These are phyloP conservation scores for Pseudogymnoascus sp. DNA, from an alignment of 2,329 filamentous ascomycete species.

Conservation along the genomic window DNA sequence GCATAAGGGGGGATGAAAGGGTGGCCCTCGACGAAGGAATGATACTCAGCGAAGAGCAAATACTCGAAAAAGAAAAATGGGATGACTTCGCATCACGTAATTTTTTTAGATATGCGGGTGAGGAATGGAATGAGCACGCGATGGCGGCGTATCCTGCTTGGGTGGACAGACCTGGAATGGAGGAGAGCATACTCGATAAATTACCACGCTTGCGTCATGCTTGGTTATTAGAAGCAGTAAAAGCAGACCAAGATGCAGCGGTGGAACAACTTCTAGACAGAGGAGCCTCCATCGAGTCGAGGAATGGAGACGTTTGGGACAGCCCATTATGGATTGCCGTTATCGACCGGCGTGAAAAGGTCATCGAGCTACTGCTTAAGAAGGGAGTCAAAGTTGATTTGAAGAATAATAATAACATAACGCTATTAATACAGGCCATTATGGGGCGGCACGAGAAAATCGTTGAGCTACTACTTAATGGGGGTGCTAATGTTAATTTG, in stretches of 20 bases:
- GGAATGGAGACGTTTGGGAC: accelerated
- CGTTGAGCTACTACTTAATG: neutral
- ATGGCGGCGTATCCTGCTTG: neutral
- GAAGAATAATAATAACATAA: neutral
- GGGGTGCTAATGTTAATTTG: no score
- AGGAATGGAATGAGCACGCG: neutral
- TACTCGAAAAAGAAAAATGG: neutral
- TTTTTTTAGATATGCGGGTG: neutral
- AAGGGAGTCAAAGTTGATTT: neutral
- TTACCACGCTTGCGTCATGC: neutral
- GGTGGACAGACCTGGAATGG: neutral
- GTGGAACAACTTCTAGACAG: neutral
- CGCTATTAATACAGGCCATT: neutral
- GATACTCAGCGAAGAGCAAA: neutral
- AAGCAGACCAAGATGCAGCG: neutral
- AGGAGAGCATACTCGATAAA: neutral
- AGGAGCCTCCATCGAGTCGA: neutral
- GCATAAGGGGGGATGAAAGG: neutral
- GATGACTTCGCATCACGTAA: neutral
- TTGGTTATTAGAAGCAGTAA: neutral
- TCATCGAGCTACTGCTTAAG: neutral
- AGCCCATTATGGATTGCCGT: neutral
- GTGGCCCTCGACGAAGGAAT: neutral
- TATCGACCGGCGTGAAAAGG: neutral
- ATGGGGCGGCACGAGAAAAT: neutral